phyloP scores from a whole-genome alignment of 176 grass and related monocot species.

The Aegilops bicornis region DNA sequence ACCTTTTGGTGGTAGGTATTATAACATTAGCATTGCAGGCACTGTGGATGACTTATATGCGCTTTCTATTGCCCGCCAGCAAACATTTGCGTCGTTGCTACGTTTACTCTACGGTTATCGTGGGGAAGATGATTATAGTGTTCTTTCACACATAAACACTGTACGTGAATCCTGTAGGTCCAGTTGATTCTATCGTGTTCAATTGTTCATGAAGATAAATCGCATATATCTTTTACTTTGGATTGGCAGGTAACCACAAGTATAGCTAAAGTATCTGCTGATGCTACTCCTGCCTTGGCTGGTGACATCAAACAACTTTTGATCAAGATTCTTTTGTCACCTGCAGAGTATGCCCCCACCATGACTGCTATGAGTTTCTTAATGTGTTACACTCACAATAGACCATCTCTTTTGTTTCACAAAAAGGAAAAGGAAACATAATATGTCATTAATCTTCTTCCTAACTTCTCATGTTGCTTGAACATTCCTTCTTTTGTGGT shows the following conservation, averaged over 20 bases:
- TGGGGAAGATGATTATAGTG: conserved; percentile 63
- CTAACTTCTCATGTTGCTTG: conserved; percentile 5
- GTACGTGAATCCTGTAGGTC: conserved; percentile 46
- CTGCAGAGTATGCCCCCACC: conserved; percentile 66
- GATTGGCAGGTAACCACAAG: conserved; percentile 50
- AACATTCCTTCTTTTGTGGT: conserved; percentile 8
- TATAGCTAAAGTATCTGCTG: conserved; percentile 59
- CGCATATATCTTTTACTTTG: conserved; percentile 17
- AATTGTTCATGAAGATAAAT: not conserved
- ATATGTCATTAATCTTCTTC: conserved; percentile 10
- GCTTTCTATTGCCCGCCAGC: conserved; percentile 64
- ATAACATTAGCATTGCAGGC: conserved; percentile 52
- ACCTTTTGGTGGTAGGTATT: conserved; percentile 1
- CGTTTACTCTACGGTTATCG: conserved; percentile 64
- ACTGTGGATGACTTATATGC: conserved; percentile 75
- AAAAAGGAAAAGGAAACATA: not conserved
- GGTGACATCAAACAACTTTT: conserved; percentile 67
- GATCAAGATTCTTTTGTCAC: conserved; percentile 62
- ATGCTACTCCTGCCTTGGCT: conserved; percentile 67
- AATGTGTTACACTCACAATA: not conserved
- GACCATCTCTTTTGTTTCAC: not conserved
- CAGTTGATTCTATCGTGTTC: conserved; percentile 1
- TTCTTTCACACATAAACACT: conserved; percentile 65
- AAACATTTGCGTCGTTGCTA: conserved; percentile 68
- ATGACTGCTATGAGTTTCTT: conserved; percentile 27